A percentile compares a stretch with the other conserved stretches of the same genome.
Evolutionary conservation across 1,139 yeast species (phyloP).

Genomic region (Taphrina confusa): DNA sequence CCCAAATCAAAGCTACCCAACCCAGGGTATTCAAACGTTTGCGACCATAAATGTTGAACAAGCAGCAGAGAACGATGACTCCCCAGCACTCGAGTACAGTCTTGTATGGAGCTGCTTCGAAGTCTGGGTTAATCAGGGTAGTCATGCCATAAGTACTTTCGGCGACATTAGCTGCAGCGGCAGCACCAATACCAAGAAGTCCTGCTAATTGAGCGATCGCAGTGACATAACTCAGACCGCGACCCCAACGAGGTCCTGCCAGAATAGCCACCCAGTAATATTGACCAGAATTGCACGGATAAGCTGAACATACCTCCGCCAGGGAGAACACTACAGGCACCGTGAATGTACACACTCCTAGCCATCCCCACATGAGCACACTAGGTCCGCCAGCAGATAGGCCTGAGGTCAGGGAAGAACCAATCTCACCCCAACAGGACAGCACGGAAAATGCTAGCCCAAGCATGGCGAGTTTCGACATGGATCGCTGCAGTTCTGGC

Average conservation of each 20-base stretch:
- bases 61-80: slow-evolving; percentile 29
- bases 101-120: slow-evolving; percentile 38
- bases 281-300: slow-evolving; percentile 58
- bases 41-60: slow-evolving; percentile 41
- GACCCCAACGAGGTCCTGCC: slow-evolving; percentile 41
- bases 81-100: slow-evolving; percentile 38
- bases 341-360: slow-evolving; percentile 60
- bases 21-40: slow-evolving; percentile 41
- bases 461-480: slow-evolving; percentile 47
- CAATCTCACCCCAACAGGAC: slow-evolving; percentile 49
- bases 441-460: slow-evolving; percentile 49
- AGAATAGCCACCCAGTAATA: slow-evolving; percentile 43
- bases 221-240: slow-evolving; percentile 38
- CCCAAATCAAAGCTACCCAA: slow-evolving; percentile 42
- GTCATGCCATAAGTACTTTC: slow-evolving; percentile 42
- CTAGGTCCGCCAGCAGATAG: slow-evolving; percentile 48
- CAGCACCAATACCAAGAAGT: slow-evolving; percentile 42
- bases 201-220: slow-evolving; percentile 42
- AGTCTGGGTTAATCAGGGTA: slow-evolving; percentile 37
- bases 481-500: slow-evolving; percentile 48
- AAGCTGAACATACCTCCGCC: slow-evolving; percentile 65
- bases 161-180: slow-evolving; percentile 42
- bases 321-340: slow-evolving; percentile 60
- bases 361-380: slow-evolving; percentile 72
- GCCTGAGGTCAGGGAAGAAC: slow-evolving; percentile 48